Conservation (phyloP, 352 stramenopile species). For the Pythium diclinum region DNA sequence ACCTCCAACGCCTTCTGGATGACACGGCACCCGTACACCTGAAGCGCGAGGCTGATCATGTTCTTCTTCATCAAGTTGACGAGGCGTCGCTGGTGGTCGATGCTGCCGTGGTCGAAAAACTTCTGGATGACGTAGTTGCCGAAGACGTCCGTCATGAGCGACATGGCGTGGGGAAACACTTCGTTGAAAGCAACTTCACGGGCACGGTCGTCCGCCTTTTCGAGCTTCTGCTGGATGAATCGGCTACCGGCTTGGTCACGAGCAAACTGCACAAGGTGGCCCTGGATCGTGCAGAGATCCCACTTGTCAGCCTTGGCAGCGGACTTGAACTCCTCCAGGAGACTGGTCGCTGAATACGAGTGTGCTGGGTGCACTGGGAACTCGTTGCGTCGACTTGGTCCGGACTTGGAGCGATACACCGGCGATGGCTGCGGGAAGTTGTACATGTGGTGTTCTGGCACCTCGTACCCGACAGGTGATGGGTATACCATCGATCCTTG, state of each 20-base stretch:
- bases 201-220: slow-evolving; percentile 71
- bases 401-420: slow-evolving; percentile 22
- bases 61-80: slow-evolving; percentile 88
- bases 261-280: slow-evolving; percentile 83
- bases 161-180: slow-evolving; percentile 71
- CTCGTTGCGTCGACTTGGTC: slow-evolving; percentile 13
- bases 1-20: slow-evolving; percentile 93
- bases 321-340: slow-evolving; percentile 82
- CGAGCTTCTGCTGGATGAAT: slow-evolving; percentile 88
- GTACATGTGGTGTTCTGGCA: slow-evolving; percentile 19
- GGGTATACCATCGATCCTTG: slow-evolving; percentile 10
- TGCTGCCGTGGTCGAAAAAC: slow-evolving; percentile 93
- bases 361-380: slow-evolving; percentile 51
- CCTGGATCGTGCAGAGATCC: slow-evolving; percentile 75
- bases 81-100: slow-evolving; percentile 85
- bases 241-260: slow-evolving; percentile 82
- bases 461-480: slow-evolving; percentile 3
- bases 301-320: slow-evolving; percentile 73
- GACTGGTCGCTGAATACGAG: slow-evolving; percentile 63
- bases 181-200: slow-evolving; percentile 81
- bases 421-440: slow-evolving; percentile 7
- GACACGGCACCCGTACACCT: slow-evolving; percentile 96
- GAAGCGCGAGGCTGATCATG: slow-evolving; percentile 93
- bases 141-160: slow-evolving; percentile 94
- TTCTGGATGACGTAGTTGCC: slow-evolving; percentile 99